Evolutionary conservation across 2,329 filamentous ascomycete genomes (phyloP), one percentile per base, ranked within the genome.

Genomic region (Periconia digitata): DNA sequence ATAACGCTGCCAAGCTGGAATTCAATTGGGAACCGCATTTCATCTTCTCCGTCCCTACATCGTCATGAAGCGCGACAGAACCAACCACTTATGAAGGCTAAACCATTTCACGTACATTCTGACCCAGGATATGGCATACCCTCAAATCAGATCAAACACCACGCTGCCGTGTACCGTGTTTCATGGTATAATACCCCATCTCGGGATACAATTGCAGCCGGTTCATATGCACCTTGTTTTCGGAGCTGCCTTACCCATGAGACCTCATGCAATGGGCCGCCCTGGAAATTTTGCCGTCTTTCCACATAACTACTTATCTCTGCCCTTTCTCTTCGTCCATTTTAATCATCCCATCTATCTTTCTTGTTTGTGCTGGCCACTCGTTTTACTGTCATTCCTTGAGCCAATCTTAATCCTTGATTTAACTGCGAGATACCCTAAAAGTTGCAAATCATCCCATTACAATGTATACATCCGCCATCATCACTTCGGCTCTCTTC

Each of bases 401-500:
- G 13, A n/a, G n/a, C n/a, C n/a, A n/a, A n/a, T n/a, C n/a, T n/a
- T 23, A 27, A 27, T 37, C 35, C n/a, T 47, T 48, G 20, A 18
- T 41, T 35, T 48, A 50, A 22, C 24, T 40, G 2, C 35, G 20
- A 48, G 40, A 47, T 48, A 49, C 49, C 49, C 48, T 23, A 44
- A 24, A 17, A 17, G 42, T 50, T 46, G 43, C 47, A 42, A 24
- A 48, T 45, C 46, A 41, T 12, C 17, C 44, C 32, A 39, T 44
- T 57, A 69, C 57, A 50, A 73, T 71, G 71, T 69, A 36, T 22
- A 39, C 51, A 7, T 51, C 47, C 2, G 44, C 49, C 4, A 43
- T 56, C 27, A 43, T 72, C 44, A 56, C 47, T 3, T 32, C 71
- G 41, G 62, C 68, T 70, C 49, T 63, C 49, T 61, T 77, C 22